These are phyloP conservation scores for Penicillium palitans DNA, from an alignment of 2,329 filamentous ascomycete species.

Conservation along the genomic window DNA sequence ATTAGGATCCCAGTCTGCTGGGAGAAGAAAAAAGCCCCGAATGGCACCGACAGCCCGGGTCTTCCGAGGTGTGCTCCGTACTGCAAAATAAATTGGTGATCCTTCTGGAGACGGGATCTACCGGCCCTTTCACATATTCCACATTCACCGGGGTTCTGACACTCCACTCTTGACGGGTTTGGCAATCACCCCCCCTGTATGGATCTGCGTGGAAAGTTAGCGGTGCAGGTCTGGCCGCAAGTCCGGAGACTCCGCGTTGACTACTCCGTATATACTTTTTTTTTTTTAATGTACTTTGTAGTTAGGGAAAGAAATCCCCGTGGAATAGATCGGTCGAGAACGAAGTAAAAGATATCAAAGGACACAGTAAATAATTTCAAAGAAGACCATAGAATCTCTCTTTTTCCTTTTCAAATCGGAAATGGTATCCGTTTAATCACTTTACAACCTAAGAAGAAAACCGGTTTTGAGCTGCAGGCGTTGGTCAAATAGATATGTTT, in stretches of 20 bases:
- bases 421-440: not conserved
- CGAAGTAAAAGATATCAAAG: not conserved
- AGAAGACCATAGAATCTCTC: no score
- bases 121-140: conserved; percentile 10
- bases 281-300: not conserved
- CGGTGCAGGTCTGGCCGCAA: not conserved
- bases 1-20: not conserved
- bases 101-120: conserved; percentile 8
- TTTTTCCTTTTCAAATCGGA: not conserved
- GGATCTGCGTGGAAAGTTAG: conserved; percentile 1
- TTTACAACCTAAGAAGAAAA: not conserved
- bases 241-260: not conserved
- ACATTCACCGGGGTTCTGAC: not conserved
- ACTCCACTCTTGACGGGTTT: not conserved
- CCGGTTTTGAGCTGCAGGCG: conserved; percentile 3
- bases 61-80: not conserved
- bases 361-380: no score
- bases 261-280: no score
- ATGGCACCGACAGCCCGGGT: conserved; percentile 1
- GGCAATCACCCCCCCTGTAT: not conserved
- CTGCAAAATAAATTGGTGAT: not conserved
- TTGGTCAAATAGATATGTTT: not conserved
- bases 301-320: not conserved
- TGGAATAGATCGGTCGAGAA: not conserved
- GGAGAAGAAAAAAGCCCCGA: not conserved